These are phyloP conservation scores for Colletotrichum sp. DNA, from an alignment of 2,329 filamentous ascomycete genomes.

Conservation along the genomic window DNA sequence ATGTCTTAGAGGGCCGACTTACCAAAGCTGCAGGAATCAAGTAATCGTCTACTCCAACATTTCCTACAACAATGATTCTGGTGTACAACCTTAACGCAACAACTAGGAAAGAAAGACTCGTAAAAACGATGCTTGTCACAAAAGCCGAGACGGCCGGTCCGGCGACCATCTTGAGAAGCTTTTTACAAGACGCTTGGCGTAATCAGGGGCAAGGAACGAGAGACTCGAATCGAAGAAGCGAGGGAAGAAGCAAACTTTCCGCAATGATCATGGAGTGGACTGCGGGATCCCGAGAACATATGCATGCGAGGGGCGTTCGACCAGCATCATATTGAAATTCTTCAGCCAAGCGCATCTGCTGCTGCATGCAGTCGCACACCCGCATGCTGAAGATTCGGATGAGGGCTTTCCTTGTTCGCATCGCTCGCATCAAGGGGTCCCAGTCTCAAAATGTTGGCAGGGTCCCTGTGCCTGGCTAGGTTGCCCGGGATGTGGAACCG, in stretches of 20 bases:
- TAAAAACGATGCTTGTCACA: neutral
- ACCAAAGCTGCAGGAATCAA: slow-evolving; percentile 1
- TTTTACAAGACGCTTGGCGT: neutral
- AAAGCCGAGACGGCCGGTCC: neutral
- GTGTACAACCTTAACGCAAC: neutral
- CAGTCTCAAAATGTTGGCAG: neutral
- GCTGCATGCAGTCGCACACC: neutral
- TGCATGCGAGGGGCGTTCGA: neutral
- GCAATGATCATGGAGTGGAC: neutral
- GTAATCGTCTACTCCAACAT: neutral
- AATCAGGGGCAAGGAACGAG: neutral
- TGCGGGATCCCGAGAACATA: neutral
- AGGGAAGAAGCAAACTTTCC: neutral
- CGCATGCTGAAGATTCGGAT: neutral
- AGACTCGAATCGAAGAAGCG: neutral
- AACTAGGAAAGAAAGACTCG: neutral
- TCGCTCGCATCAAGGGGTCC: neutral
- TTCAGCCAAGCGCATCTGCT: neutral
- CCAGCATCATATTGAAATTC: neutral
- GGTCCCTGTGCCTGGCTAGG: neutral
- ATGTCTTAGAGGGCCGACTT: slow-evolving; percentile 11
- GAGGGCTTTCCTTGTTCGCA: neutral
- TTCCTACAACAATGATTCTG: neutral
- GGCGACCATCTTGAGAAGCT: neutral
- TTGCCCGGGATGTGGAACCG: neutral